Base-by-base conservation (phyloP, 2,329 filamentous ascomycete genomes). In the Dryadomyces sulphureus region DNA sequence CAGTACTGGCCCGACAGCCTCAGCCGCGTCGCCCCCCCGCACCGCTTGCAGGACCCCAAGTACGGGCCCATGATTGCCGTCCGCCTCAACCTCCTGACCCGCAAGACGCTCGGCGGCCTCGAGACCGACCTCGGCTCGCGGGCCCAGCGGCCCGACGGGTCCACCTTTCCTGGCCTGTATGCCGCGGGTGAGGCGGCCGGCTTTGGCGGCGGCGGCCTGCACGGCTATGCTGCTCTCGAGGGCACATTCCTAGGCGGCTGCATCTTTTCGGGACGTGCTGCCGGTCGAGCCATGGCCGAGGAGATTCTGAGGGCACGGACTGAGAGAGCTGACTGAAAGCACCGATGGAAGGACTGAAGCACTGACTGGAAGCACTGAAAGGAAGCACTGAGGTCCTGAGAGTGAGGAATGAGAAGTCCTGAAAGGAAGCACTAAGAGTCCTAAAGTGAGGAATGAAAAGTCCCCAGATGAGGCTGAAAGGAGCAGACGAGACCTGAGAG, bases 221-320 rank as follows among this genome's bases (percentile, higher is more conserved):
- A 79, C 52, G 76, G 75, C 0, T 79, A 79, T 53, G 76, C 65
- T 52, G 72, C 75, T 1, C 67, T 79, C 32, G 75, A 79, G 57
- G 75, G 76, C 1, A 79, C 75, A 0, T 79, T 79, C 54, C 53
- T 79, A 4, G 75, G 75, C 14, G 75, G 75, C 0, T 79, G 75
- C 48, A 77, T 79, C 52, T 79, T 79, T 53, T 78, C 75, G 0
- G 75, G 76, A 0, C 60, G 74, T 6, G 69, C 69, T 0, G 75
- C 75, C 0, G 75, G 75, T 0, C 61, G 68, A 9, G 73, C 67
- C 0, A 70, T 79, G 52, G 72, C 67, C 0, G 65, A 69, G 4
- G 71, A 76, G 51, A 45, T 67, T 42, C 32, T 57, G 22, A 27
- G 20, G 32, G 5, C 5, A 3, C n/a, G 17, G n/a, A 3, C 5